Evolutionary conservation across 139 green algal genomes (phyloP).

Genomic region (Prasinococcaceae sp.): DNA sequence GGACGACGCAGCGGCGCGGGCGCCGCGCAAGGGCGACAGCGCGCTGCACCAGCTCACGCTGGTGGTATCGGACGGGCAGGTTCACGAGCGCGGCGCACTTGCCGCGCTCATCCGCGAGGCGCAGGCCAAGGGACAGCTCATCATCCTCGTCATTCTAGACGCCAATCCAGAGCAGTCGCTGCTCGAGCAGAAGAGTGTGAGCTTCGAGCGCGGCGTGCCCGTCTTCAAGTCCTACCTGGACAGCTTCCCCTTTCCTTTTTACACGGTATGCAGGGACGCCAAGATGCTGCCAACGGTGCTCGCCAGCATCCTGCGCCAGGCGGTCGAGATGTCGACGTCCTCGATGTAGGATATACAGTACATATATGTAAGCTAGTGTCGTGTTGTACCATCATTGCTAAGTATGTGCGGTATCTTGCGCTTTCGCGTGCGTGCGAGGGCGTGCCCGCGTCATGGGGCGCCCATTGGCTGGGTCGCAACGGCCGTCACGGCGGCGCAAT

Average conservation of each 20-base stretch:
- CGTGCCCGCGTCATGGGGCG: no score
- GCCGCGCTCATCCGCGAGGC: background rate
- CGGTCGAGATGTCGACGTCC: no score
- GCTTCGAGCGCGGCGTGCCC: conserved; percentile 70
- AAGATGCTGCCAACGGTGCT: no score
- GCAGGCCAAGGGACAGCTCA: background rate
- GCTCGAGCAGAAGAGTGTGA: conserved; percentile 81
- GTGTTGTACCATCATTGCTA: no score
- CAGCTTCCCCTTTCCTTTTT: conserved; percentile 93
- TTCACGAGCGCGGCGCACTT: conserved; percentile 62
- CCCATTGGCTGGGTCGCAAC: no score
- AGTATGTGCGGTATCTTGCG: no score
- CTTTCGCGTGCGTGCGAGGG: no score
- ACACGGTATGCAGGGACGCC: no score
- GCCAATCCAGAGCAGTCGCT: conserved; percentile 35
- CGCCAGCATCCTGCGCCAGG: no score
- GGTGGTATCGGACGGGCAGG: conserved; percentile 87
- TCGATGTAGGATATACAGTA: no score
- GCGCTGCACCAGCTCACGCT: conserved; percentile 86
- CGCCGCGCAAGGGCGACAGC: background rate
- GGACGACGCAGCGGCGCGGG: conserved; percentile 30
- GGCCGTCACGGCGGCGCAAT: no score
- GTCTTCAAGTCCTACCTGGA: conserved; percentile 89
- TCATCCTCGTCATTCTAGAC: background rate
- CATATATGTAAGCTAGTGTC: no score